Conservation (phyloP, 768 basidiomycete genomes). For the Suillus subluteus region DNA sequence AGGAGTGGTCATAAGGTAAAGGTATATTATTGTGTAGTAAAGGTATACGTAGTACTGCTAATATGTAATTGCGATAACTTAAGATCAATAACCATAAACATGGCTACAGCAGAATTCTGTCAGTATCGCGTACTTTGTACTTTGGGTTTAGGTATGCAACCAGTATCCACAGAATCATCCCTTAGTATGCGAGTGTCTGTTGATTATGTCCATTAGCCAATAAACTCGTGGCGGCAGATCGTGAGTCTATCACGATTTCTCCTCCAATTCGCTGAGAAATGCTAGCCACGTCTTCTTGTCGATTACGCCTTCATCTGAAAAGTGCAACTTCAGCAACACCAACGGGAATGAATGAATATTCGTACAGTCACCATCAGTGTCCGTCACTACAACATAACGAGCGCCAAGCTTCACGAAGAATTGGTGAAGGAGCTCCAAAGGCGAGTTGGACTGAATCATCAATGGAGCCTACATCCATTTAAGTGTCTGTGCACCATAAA, state of each 20-base stretch:
- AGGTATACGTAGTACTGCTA: background rate
- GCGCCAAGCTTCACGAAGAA: slow-evolving; percentile 95
- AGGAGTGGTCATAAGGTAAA: background rate
- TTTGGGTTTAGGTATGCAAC: background rate
- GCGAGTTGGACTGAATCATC: slow-evolving; percentile 80
- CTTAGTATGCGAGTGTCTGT: background rate
- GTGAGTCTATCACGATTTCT: slow-evolving; percentile 38
- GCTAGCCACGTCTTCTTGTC: slow-evolving; percentile 95
- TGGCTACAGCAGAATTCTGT: background rate
- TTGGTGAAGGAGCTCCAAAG: slow-evolving; percentile 91
- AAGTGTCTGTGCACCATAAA: background rate
- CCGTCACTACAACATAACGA: slow-evolving; percentile 84
- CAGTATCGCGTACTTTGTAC: background rate
- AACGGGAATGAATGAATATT: slow-evolving; percentile 16
- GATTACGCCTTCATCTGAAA: slow-evolving; percentile 83
- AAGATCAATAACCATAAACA: background rate
- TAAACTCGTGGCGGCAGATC: background rate
- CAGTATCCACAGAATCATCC: background rate
- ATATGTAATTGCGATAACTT: background rate
- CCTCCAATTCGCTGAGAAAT: slow-evolving; percentile 78
- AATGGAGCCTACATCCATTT: slow-evolving; percentile 70
- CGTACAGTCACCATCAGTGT: slow-evolving; percentile 82
- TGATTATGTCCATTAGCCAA: background rate
- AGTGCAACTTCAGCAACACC: slow-evolving; percentile 2
- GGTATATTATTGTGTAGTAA: background rate